A percentile compares a stretch with the other conserved stretches of the same genome.
Conservation (phyloP, 2,329 filamentous ascomycete genomes). For the Penicillium polonicum region DNA sequence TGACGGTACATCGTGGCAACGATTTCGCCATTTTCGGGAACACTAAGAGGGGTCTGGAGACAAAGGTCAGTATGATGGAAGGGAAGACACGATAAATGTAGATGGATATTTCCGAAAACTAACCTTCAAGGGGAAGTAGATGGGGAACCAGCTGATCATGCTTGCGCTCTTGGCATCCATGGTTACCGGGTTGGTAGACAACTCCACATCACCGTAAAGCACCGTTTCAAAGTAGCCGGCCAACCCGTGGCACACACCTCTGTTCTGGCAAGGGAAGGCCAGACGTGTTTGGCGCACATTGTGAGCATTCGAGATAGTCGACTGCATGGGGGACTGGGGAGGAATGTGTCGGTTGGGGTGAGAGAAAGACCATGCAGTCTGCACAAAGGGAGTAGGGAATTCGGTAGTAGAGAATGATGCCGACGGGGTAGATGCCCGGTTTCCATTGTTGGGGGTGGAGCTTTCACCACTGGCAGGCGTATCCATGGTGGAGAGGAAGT, state of each 20-base stretch:
- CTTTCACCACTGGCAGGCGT: constrained; percentile 33
- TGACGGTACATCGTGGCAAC: constrained; percentile 94
- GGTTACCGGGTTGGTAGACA: constrained; percentile 87
- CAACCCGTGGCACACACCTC: constrained; percentile 85
- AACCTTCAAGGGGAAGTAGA: constrained; percentile 95
- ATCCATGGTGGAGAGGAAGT: constrained; percentile 74
- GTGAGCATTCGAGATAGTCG: constrained; percentile 77
- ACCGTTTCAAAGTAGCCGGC: constrained; percentile 96
- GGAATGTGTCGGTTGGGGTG: constrained; percentile 43
- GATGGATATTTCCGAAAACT: constrained; percentile 27
- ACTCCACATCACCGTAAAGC: constrained; percentile 80
- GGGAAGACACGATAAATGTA: neutral
- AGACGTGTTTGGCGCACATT: constrained; percentile 79
- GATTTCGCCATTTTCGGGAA: constrained; percentile 80
- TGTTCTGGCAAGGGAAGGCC: constrained; percentile 72
- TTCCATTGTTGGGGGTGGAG: constrained; percentile 22
- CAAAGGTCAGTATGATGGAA: neutral
- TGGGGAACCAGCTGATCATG: constrained; percentile 99
- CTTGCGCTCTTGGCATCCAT: constrained; percentile 92
- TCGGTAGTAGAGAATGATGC: constrained; percentile 32
- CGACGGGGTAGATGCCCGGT: constrained; percentile 30
- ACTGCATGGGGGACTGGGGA: constrained; percentile 30
- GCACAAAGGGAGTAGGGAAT: constrained; percentile 39
- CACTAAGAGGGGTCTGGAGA: constrained; percentile 72
- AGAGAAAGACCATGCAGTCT: constrained; percentile 47